Percentiles rank a stretch among this genome's conserved stretches.
phyloP scores from a whole-genome alignment of 306 rosid species.

The Cucumis hystrix region DNA sequence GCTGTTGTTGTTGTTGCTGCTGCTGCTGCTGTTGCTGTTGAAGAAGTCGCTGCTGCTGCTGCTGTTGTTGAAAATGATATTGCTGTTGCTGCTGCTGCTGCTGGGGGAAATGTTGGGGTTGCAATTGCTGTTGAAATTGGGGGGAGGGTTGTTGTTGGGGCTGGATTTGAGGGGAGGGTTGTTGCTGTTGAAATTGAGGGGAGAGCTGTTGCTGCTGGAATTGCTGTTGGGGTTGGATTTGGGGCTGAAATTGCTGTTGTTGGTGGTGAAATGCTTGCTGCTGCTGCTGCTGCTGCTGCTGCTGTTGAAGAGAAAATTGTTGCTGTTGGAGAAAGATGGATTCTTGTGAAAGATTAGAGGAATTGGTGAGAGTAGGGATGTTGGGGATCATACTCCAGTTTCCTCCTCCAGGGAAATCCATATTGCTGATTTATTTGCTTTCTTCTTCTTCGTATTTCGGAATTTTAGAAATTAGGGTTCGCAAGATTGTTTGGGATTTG shows the following conservation, averaged over 20 bases:
- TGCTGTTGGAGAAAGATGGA: slow-evolving; percentile 45
- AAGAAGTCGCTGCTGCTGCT: neutral
- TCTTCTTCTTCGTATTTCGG: neutral
- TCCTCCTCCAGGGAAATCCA: slow-evolving; percentile 65
- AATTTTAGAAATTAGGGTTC: neutral
- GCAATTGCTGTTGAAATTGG: slow-evolving; percentile 13
- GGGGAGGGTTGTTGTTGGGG: slow-evolving; percentile 19
- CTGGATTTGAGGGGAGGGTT: slow-evolving; percentile 12
- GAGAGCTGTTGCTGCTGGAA: slow-evolving; percentile 33
- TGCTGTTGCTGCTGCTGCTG: slow-evolving; percentile 22
- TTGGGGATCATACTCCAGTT: slow-evolving; percentile 69
- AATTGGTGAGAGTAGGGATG: slow-evolving; percentile 40
- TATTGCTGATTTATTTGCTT: slow-evolving; percentile 1
- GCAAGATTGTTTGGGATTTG: neutral
- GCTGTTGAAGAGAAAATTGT: slow-evolving; percentile 31
- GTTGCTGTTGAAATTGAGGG: slow-evolving; percentile 26
- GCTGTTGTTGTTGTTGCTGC: neutral
- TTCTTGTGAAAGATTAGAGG: slow-evolving; percentile 56
- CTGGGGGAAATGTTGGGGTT: slow-evolving; percentile 34
- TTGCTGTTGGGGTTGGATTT: slow-evolving; percentile 12
- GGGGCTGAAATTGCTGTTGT: slow-evolving; percentile 17
- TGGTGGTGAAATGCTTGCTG: slow-evolving; percentile 9
- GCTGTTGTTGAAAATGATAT: slow-evolving; percentile 17
- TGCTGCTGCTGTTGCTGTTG: slow-evolving; percentile 9
- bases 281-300: slow-evolving; percentile 17